Percentiles rank a stretch among this genome's conserved stretches.
Evolutionary conservation across 768 basidiomycete genomes (phyloP).

Genomic region (Tulasnella sp.): DNA sequence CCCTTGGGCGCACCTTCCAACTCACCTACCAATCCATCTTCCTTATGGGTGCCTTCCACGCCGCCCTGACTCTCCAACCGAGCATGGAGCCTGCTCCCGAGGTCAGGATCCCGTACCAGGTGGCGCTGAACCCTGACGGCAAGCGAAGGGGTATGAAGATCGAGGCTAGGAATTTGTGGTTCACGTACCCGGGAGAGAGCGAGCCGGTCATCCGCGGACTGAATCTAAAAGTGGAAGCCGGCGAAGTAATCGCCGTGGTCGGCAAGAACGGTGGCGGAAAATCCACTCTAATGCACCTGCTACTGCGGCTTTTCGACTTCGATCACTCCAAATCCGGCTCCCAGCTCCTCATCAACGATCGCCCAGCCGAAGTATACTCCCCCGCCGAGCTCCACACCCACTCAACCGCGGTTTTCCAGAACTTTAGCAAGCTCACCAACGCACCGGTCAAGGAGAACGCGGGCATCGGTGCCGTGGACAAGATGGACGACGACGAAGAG

Average conservation of each 20-base stretch:
- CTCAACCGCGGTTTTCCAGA: conserved; percentile 78
- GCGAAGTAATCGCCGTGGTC: conserved; percentile 80
- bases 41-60: conserved; percentile 80
- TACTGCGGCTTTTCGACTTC: conserved; percentile 75
- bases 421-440: conserved; percentile 69
- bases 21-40: conserved; percentile 85
- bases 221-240: conserved; percentile 63
- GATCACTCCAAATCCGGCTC: conserved; percentile 36
- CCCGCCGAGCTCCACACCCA: conserved; percentile 71
- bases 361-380: conserved; percentile 59
- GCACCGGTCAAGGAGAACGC: conserved; percentile 77
- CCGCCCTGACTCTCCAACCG: conserved; percentile 66
- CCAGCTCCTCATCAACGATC: conserved; percentile 61
- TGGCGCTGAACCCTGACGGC: background rate
- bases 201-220: conserved; percentile 67
- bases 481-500: conserved; percentile 52
- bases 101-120: background rate
- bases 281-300: conserved; percentile 77
- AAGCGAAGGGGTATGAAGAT: conserved; percentile 58
- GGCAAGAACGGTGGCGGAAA: conserved; percentile 48
- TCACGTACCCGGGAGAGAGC: conserved; percentile 71
- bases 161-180: conserved; percentile 59
- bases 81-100: conserved; percentile 52
- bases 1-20: conserved; percentile 57
- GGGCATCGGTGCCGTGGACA: conserved; percentile 71